Base-by-base conservation (phyloP, 805 yeast genomes). In the Lipomyces japonicus region DNA sequence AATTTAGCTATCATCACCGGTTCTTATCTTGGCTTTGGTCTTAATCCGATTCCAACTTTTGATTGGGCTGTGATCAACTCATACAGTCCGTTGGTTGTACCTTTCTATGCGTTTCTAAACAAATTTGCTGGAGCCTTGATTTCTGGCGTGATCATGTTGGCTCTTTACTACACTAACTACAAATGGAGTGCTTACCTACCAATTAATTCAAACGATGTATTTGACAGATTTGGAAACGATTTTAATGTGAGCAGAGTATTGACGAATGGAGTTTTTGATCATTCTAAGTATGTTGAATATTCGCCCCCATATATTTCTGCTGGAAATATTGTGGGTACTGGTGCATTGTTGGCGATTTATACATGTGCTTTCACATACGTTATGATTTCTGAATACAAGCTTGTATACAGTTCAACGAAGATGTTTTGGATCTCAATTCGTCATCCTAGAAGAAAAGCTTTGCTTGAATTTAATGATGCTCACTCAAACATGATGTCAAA, bases 251-350 rank as follows among this genome's bases (percentile, higher is more conserved):
- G 70, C 14, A 69, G 68, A 44, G 76, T 83, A 45, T 66, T 82
- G 31, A 68, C 74, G 58, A 69, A 72, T 25, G 64, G 73, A 48
- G 59, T 67, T 3, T 73, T 82, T 53, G 71, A 76, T 60, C 62
- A 67, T 48, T 65, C 63, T 12, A 77, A 68, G 4, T 83, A 81
- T 65, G 60, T 75, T 54, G 63, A 64, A 3, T 83, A 84, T 66
- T 81, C 87, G 2, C 85, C 86, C 7, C 71, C 82, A 40, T 83
- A 74, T 62, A 69, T 81, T 47, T 60, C 75, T 34, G 72, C 68
- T 60, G 59, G 56, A 7, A 49, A 55, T 18, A 46, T 55, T 6
- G 44, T 53, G 56, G 41, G 42, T 34, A 50, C 48, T 43, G 50
- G 58, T 30, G 41, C 59, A 14, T 55, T 53, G 51, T 55, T 53